Conservation (phyloP, 2,329 filamentous ascomycete genomes). For the Mollisiaceae sp. region DNA sequence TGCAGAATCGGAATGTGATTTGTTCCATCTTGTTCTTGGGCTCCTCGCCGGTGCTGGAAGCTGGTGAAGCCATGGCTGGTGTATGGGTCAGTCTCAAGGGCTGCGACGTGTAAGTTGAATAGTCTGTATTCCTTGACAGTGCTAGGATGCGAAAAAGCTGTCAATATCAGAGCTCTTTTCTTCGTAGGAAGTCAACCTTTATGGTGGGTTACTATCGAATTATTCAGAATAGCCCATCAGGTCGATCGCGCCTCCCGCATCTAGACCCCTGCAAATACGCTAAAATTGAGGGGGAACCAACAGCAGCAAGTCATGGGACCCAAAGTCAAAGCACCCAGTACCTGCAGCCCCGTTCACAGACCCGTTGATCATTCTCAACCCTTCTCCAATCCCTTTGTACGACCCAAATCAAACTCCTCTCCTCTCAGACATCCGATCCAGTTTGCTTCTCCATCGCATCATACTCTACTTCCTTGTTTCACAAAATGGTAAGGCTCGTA, state of each 20-base stretch:
- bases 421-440: background rate
- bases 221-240: background rate
- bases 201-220: background rate
- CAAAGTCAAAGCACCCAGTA: constrained; percentile 8
- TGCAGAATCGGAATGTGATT: constrained; percentile 97
- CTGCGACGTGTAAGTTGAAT: background rate
- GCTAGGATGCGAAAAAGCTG: background rate
- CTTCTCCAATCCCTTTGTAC: constrained; percentile 12
- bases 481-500: constrained; percentile 33
- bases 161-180: background rate
- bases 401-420: constrained; percentile 17
- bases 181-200: background rate
- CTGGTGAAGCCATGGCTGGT: constrained; percentile 60
- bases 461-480: constrained; percentile 20
- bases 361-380: constrained; percentile 2
- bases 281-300: background rate
- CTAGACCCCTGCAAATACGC: background rate
- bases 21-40: constrained; percentile 66
- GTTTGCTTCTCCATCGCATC: constrained; percentile 3
- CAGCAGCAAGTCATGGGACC: background rate
- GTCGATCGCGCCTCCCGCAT: constrained; percentile 1
- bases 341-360: constrained; percentile 4
- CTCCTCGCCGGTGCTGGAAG: constrained; percentile 53
- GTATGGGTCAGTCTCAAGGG: background rate
- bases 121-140: background rate